phyloP scores from a whole-genome alignment of 495 filamentous ascomycete genomes.

The Cryomyces minteri region DNA sequence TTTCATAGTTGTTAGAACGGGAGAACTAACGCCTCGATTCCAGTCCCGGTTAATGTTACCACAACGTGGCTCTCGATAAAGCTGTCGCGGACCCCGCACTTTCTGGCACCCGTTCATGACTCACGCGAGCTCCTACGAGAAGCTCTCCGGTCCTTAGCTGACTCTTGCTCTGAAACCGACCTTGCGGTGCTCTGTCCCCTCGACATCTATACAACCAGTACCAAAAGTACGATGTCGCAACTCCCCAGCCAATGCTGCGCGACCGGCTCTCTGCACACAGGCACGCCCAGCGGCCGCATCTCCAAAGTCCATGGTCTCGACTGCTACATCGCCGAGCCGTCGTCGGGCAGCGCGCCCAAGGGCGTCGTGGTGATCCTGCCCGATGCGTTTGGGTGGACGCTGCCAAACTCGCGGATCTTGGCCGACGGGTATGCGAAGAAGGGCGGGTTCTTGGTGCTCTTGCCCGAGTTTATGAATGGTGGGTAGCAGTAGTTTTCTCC shows the following conservation, averaged over 20 bases:
- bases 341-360: conserved; percentile 5
- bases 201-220: too few relatives aligned
- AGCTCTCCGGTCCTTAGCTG: too few relatives aligned
- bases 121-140: too few relatives aligned
- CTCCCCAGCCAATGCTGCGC: conserved; percentile 10
- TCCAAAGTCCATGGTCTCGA: conserved; percentile 14
- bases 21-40: too few relatives aligned
- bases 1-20: too few relatives aligned
- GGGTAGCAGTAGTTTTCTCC: background rate
- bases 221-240: too few relatives aligned
- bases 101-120: too few relatives aligned
- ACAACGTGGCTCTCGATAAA: too few relatives aligned
- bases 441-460: conserved; percentile 7
- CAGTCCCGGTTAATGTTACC: too few relatives aligned
- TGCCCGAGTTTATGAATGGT: conserved; percentile 14
- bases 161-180: too few relatives aligned
- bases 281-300: conserved; percentile 10
- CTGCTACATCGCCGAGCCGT: conserved; percentile 13
- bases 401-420: conserved; percentile 15
- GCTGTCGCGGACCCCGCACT: too few relatives aligned
- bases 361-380: conserved; percentile 17
- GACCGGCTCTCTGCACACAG: conserved; percentile 14
- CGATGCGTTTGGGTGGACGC: conserved; percentile 15
- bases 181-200: too few relatives aligned
- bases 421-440: conserved; percentile 13